phyloP scores from a whole-genome alignment of 129 eudicot genomes.

The Lonicera japonica region DNA sequence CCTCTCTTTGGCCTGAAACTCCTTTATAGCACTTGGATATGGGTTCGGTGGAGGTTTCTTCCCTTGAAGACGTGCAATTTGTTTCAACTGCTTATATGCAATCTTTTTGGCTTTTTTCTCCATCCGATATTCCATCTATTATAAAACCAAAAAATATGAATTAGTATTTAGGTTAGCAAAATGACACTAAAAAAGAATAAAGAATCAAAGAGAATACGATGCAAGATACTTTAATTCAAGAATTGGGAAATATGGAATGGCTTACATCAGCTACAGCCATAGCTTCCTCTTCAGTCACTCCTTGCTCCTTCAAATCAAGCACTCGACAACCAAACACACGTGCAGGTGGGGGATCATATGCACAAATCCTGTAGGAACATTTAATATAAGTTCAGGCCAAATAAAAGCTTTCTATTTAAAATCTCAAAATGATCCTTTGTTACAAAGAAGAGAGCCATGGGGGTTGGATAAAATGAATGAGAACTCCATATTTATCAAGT shows the following conservation, averaged over 20 bases:
- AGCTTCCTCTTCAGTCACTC: conserved; percentile 69
- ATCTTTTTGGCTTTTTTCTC: conserved; percentile 63
- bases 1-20: conserved; percentile 84
- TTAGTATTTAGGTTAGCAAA: no score
- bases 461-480: no score
- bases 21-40: conserved; percentile 76
- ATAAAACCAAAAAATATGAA: background rate
- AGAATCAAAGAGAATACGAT: no score
- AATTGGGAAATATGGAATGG: conserved; percentile 4
- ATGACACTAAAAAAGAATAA: background rate
- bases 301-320: conserved; percentile 78
- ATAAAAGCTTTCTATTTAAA: background rate
- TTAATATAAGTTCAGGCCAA: background rate
- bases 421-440: background rate
- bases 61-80: conserved; percentile 60
- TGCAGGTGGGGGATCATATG: conserved; percentile 72
- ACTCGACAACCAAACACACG: conserved; percentile 71
- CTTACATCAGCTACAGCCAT: conserved; percentile 82
- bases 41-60: conserved; percentile 83
- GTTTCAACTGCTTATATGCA: conserved; percentile 68
- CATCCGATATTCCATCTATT: conserved; percentile 66
- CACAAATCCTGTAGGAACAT: conserved; percentile 39
- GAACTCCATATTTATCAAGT: background rate
- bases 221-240: conserved; percentile 4
- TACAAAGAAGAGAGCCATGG: background rate